Base-by-base conservation (phyloP, 2,329 filamentous ascomycete species). In the Ustilaginoidea virens region DNA sequence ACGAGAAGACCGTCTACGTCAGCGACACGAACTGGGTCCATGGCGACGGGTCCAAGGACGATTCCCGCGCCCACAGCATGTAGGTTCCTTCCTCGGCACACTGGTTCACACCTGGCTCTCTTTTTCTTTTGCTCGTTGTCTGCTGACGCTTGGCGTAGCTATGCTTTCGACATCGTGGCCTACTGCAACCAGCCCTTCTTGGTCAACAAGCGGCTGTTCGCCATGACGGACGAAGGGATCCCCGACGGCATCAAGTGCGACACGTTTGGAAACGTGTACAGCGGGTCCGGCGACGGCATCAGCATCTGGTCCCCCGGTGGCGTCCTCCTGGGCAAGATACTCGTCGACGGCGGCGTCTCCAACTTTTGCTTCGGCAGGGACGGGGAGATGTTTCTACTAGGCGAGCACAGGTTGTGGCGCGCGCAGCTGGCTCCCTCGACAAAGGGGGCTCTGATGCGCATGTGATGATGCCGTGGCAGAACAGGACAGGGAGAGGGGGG, bases 181-280 rank as follows among this genome's bases (percentile, higher is more conserved):
- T 32, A 40, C 25, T 36, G 37, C 9, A 37, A 39, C 3, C 34
- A 50, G n/a, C 56, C 55, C 0, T 58, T 60, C 24, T 44, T 69
- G 15, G 43, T 37, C 2, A 67, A 68, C 38, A 52, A 56, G 11
- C 51, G 64, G 17, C 41, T 69, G 0, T 70, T 71, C 33, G 60
- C 62, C 2, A 58, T 61, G 41, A 58, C 59, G 1, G 56, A 61
- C 23, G 48, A 41, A 0, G 62, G 62, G 0, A 50, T 64, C 3
- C 65, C 65, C 0, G 59, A 51, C 34, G 55, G 51, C n/a, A 60
- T 65, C 32, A 61, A 62, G 32, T 59, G 54, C 31, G 61, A 64
- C 27, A 36, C 50, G 0, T 29, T 52, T 4, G 63, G 61, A 1
- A 63, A 66, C 30, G 55, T 68, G 1, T 66, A 63, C 43, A 48